A percentile compares a stretch with the other conserved stretches of the same genome.
Conservation (phyloP, 2,329 filamentous ascomycete genomes). For the Nemania abortiva region DNA sequence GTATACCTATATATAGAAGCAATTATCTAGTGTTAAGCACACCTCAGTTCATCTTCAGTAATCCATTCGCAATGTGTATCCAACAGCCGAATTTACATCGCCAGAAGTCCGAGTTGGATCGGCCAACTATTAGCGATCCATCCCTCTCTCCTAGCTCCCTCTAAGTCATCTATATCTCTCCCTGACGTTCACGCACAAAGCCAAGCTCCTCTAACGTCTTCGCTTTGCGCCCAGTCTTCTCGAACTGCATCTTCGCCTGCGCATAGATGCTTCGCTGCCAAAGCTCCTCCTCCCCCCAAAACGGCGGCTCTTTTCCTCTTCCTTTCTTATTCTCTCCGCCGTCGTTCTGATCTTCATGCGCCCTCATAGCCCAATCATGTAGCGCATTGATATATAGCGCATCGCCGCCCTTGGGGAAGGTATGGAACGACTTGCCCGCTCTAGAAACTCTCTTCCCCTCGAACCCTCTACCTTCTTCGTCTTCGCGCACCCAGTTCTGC, state of each 20-base stretch:
- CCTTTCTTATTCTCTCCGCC: constrained; percentile 55
- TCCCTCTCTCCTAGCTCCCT: neutral
- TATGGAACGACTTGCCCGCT: constrained; percentile 63
- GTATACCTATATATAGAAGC: constrained; percentile 24
- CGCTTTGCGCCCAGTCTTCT: constrained; percentile 72
- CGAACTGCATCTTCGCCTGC: constrained; percentile 79
- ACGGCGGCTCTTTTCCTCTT: constrained; percentile 76
- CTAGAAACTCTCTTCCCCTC: constrained; percentile 59
- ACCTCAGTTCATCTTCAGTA: constrained; percentile 3
- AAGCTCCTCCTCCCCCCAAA: constrained; percentile 77
- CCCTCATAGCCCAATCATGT: constrained; percentile 69
- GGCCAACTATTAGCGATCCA: constrained; percentile 5
- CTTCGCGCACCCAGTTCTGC: constrained; percentile 73
- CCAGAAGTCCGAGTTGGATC: neutral
- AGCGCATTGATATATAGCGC: constrained; percentile 77
- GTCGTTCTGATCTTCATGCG: constrained; percentile 40
- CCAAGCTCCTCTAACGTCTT: constrained; percentile 79
- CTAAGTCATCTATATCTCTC: neutral
- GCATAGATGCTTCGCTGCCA: constrained; percentile 79
- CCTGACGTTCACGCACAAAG: constrained; percentile 64
- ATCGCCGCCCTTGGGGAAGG: constrained; percentile 69
- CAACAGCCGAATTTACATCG: neutral
- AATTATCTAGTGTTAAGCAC: neutral
- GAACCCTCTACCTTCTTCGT: constrained; percentile 64
- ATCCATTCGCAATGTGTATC: neutral